Evolutionary conservation across 345 rosid species (phyloP).

Genomic region (Populus pruinosa): DNA sequence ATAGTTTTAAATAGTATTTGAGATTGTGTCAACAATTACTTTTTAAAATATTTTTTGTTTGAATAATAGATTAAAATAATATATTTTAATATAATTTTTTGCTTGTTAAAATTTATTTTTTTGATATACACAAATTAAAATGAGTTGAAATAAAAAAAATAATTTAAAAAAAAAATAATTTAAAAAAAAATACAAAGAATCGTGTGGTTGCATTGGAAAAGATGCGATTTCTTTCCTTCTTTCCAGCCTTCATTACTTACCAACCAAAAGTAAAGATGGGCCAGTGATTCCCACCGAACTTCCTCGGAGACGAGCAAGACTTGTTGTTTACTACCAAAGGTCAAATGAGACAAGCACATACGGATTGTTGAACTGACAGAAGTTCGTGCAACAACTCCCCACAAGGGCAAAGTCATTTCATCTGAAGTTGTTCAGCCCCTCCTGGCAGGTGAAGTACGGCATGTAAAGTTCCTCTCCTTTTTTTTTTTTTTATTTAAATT

Average conservation of each 20-base stretch:
- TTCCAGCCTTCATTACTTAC: slow-evolving; percentile 84
- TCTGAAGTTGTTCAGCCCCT: slow-evolving; percentile 41
- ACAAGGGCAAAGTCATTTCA: slow-evolving; percentile 80
- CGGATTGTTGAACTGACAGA: slow-evolving; percentile 73
- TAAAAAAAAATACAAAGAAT: background rate
- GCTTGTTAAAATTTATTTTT: too few species aligned
- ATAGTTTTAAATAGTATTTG: too few species aligned
- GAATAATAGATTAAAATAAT: too few species aligned
- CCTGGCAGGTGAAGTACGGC: too few species aligned
- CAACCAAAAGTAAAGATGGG: slow-evolving; percentile 82
- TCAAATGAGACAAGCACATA: slow-evolving; percentile 76
- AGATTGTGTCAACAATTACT: rapidly evolving
- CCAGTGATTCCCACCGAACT: slow-evolving; percentile 75
- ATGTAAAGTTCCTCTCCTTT: too few species aligned
- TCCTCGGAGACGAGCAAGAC: slow-evolving; percentile 81
- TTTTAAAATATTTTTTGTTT: too few species aligned
- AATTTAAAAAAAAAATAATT: too few species aligned
- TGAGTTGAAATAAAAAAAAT: too few species aligned
- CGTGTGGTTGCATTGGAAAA: slow-evolving; percentile 52
- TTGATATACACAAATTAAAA: too few species aligned
- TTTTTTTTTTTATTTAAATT: too few species aligned
- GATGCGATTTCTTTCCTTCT: slow-evolving; percentile 94
- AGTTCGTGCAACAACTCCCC: slow-evolving; percentile 83
- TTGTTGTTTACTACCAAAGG: slow-evolving; percentile 67
- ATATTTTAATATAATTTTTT: too few species aligned